Conservation (phyloP, 2,329 filamentous ascomycete species). For the Colletotrichum tofieldiae region DNA sequence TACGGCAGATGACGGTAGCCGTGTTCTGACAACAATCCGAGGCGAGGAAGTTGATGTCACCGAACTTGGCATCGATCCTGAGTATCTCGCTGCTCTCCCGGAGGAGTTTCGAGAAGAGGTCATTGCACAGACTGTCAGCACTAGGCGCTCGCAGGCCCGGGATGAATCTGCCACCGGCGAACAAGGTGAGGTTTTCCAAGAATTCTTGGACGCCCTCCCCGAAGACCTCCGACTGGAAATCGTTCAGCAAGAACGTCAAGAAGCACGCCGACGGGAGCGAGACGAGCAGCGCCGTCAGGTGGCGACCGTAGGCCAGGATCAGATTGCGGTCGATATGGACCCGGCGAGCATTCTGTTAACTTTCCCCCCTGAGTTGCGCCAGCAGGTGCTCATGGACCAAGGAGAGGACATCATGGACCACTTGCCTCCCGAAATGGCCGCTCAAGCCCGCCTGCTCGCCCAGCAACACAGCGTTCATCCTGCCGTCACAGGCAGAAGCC, state of each 20-base stretch:
- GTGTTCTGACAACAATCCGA: constrained; percentile 86
- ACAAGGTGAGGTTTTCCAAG: constrained; percentile 88
- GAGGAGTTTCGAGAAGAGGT: constrained; percentile 98
- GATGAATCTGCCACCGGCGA: constrained; percentile 79
- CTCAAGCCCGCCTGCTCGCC: constrained; percentile 77
- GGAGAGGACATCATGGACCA: constrained; percentile 89
- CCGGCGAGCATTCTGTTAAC: constrained; percentile 93
- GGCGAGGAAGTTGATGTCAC: constrained; percentile 95
- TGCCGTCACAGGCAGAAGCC: constrained; percentile 51
- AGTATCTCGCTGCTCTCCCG: constrained; percentile 96
- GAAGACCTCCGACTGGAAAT: constrained; percentile 92
- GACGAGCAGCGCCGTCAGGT: constrained; percentile 83
- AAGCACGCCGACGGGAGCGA: constrained; percentile 89
- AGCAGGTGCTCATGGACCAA: constrained; percentile 91
- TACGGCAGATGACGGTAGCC: constrained; percentile 56
- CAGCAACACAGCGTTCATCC: constrained; percentile 51
- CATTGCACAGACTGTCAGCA: constrained; percentile 89
- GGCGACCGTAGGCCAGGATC: constrained; percentile 67
- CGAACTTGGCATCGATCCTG: constrained; percentile 91
- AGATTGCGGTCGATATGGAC: constrained; percentile 82
- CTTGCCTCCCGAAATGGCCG: constrained; percentile 87
- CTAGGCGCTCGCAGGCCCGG: constrained; percentile 84
- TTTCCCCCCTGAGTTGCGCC: constrained; percentile 85
- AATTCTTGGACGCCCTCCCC: constrained; percentile 94
- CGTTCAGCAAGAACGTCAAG: constrained; percentile 89